Evolutionary conservation across 495 filamentous ascomycete species (phyloP).

Genomic region (Tuber brumale): DNA sequence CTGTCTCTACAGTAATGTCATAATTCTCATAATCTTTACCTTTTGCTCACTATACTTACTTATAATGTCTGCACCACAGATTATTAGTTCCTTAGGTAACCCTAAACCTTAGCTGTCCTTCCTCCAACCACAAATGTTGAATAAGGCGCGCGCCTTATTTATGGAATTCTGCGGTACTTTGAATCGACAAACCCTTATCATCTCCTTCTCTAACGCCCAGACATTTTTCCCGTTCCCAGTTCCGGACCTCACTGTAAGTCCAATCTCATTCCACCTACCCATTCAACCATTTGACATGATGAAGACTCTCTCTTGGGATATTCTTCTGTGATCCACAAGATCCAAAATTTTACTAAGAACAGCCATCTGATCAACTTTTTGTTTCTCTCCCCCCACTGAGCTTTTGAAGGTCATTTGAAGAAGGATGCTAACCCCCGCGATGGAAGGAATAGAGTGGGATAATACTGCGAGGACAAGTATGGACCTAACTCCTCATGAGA

Average conservation of each 20-base stretch:
- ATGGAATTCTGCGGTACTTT: no score
- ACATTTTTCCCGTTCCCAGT: not conserved
- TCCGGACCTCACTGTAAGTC: not conserved
- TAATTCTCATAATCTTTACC: no score
- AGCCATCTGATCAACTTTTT: not conserved
- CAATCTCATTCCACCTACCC: not conserved
- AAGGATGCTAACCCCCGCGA: not conserved
- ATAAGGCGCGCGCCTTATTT: no score
- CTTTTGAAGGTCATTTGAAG: not conserved
- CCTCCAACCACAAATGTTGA: no score
- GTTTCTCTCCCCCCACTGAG: not conserved
- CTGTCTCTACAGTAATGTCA: no score
- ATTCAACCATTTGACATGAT: not conserved
- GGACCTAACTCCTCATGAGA: not conserved
- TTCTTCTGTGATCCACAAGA: not conserved
- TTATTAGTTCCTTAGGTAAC: no score
- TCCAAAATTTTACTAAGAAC: not conserved
- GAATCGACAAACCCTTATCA: not conserved
- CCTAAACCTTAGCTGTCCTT: no score
- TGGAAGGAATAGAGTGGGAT: not conserved
- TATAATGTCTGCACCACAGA: no score
- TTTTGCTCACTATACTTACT: no score
- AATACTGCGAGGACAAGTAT: not conserved
- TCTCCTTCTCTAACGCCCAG: not conserved
- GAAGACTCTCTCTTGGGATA: not conserved